Conservation (phyloP, 108 stramenopile species). For the Cyclotella baltica region DNA sequence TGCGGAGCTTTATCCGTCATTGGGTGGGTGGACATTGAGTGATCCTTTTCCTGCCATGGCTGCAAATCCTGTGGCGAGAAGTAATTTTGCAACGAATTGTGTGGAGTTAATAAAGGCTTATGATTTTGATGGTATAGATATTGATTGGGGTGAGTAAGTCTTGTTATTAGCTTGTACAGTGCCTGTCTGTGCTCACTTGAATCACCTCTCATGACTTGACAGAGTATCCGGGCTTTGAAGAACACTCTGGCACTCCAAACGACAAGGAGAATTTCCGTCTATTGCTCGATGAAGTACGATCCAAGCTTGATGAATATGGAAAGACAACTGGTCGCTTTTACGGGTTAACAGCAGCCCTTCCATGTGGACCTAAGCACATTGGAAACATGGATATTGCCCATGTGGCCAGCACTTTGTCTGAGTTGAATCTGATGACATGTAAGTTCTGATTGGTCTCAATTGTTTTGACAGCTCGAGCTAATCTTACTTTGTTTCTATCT, state of each 20-base stretch:
- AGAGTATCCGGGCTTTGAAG: conserved; percentile 19
- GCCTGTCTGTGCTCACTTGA: background rate
- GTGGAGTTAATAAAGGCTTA: conserved; percentile 37
- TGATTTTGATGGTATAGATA: conserved; percentile 47
- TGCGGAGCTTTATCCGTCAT: conserved; percentile 24
- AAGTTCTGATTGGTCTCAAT: conserved; percentile 38
- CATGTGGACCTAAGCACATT: conserved; percentile 43
- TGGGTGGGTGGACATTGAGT: conserved; percentile 6
- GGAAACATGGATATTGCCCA: conserved; percentile 48
- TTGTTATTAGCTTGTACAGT: background rate
- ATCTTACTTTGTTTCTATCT: background rate
- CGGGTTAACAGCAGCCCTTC: conserved; percentile 50
- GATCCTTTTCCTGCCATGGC: conserved; percentile 47
- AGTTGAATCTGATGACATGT: conserved; percentile 49
- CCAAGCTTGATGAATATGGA: conserved; percentile 35
- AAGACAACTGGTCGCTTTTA: conserved; percentile 30
- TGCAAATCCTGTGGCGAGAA: conserved; percentile 18
- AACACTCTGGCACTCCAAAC: conserved; percentile 39
- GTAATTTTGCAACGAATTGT: conserved; percentile 35
- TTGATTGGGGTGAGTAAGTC: conserved; percentile 11
- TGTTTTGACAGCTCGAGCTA: background rate
- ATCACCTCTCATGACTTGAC: background rate
- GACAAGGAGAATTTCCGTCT: conserved; percentile 36
- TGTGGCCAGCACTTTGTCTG: conserved; percentile 25
- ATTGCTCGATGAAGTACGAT: conserved; percentile 36